Conservation (phyloP, 2,329 filamentous ascomycete genomes). For the Xylogone sp. region DNA sequence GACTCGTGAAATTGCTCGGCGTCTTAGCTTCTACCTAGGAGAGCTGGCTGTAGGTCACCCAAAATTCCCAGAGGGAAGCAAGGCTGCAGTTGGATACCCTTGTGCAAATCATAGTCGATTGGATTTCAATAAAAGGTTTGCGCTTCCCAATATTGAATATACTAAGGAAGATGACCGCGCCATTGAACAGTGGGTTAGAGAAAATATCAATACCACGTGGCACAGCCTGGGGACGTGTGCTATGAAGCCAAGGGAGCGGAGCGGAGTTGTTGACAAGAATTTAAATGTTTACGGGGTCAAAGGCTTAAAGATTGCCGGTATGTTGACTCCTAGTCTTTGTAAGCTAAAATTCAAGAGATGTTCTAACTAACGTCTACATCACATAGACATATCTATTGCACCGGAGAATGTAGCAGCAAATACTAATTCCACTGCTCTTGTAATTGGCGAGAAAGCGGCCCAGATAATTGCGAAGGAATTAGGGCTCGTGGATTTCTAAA, state of each 20-base stretch:
- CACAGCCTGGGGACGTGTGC: constrained; percentile 36
- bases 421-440: constrained; percentile 35
- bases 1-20: constrained; percentile 56
- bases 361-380: no score
- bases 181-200: constrained; percentile 39
- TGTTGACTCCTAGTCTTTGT: no score
- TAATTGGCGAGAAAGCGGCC: constrained; percentile 31
- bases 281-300: constrained; percentile 35
- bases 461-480: constrained; percentile 30
- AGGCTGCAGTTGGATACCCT: constrained; percentile 31
- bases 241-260: constrained; percentile 31
- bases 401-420: constrained; percentile 31
- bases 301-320: constrained; percentile 35
- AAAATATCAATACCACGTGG: constrained; percentile 36
- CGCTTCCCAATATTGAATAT: constrained; percentile 34
- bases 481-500: no score
- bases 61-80: constrained; percentile 36
- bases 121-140: constrained; percentile 3
- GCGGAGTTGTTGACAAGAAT: constrained; percentile 34
- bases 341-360: no score
- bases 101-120: constrained; percentile 20
- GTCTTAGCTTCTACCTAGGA: constrained; percentile 48
- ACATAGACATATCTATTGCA: constrained; percentile 29
- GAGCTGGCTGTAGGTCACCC: constrained; percentile 40
- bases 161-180: constrained; percentile 27